Evolutionary conservation across 495 filamentous ascomycete genomes (phyloP).

Genomic region (Aspergillus mulundensis): DNA sequence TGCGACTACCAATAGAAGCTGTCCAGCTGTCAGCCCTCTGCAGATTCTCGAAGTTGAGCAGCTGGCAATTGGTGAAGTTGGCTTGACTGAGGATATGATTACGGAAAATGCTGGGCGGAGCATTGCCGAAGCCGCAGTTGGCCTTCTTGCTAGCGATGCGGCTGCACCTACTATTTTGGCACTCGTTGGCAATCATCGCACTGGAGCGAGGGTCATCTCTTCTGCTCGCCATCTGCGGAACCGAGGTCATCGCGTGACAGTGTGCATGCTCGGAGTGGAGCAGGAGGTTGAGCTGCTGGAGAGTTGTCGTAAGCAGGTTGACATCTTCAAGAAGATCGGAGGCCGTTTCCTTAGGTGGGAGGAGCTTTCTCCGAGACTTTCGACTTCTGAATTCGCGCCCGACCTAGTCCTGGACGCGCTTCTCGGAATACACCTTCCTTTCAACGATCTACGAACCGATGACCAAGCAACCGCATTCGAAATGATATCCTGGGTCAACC

Average conservation of each 20-base stretch:
- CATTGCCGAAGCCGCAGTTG: slow-evolving; percentile 77
- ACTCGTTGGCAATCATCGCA: slow-evolving; percentile 83
- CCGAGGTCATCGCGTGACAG: slow-evolving; percentile 69
- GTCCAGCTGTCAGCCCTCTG: slow-evolving; percentile 75
- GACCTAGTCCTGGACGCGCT: slow-evolving; percentile 87
- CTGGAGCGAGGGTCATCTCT: slow-evolving; percentile 76
- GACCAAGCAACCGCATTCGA: slow-evolving; percentile 80
- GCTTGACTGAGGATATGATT: slow-evolving; percentile 82
- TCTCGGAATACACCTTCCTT: slow-evolving; percentile 75
- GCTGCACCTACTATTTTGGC: slow-evolving; percentile 67
- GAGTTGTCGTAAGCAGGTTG: slow-evolving; percentile 67
- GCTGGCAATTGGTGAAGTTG: slow-evolving; percentile 75
- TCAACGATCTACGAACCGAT: slow-evolving; percentile 75
- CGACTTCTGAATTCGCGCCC: slow-evolving; percentile 55
- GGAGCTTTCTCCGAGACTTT: slow-evolving; percentile 47
- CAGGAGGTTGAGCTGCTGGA: slow-evolving; percentile 69
- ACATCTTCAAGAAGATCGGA: slow-evolving; percentile 72
- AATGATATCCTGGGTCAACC: slow-evolving; percentile 82
- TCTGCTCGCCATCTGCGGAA: slow-evolving; percentile 83
- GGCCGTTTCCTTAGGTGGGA: slow-evolving; percentile 61
- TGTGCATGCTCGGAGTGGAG: slow-evolving; percentile 80
- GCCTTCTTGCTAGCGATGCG: slow-evolving; percentile 44
- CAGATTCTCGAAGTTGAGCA: slow-evolving; percentile 91
- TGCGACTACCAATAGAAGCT: slow-evolving; percentile 61
- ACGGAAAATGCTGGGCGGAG: slow-evolving; percentile 86